Percentiles rank a stretch among this genome's conserved stretches.
Conservation (phyloP, 371 early-diverging fungal species). For the Circinella minor region DNA sequence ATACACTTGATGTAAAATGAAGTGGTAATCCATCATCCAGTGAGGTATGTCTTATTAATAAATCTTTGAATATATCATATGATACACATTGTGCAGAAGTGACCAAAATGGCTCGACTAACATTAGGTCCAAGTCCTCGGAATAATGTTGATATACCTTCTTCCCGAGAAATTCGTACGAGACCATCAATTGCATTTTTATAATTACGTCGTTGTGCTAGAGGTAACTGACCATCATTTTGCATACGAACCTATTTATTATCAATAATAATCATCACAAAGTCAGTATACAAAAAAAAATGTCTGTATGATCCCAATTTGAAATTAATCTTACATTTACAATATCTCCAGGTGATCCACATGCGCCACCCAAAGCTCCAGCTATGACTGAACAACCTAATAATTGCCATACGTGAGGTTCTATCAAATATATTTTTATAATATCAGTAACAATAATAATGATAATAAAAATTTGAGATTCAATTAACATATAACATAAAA, state of each 20-base stretch:
- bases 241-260: constrained; percentile 48
- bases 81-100: constrained; percentile 67
- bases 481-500: no score
- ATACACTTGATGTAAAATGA: constrained; percentile 77
- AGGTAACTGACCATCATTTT: constrained; percentile 73
- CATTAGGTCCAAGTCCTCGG: constrained; percentile 66
- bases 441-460: neutral
- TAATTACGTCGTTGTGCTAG: constrained; percentile 63
- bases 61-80: constrained; percentile 63
- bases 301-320: neutral
- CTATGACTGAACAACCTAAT: constrained; percentile 54
- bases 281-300: neutral
- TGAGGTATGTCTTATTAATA: constrained; percentile 46
- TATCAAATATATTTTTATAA: neutral
- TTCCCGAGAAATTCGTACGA: constrained; percentile 60
- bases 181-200: constrained; percentile 65
- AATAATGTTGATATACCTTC: constrained; percentile 61
- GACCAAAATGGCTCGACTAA: constrained; percentile 67
- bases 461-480: constrained; percentile 27
- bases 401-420: constrained; percentile 50
- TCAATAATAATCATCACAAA: neutral
- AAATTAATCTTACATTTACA: constrained; percentile 51
- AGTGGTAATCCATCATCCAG: constrained; percentile 57
- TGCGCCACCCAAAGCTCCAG: constrained; percentile 70
- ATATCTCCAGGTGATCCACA: constrained; percentile 79